A percentile compares a stretch with the other conserved stretches of the same genome.
These are phyloP conservation scores for Hymenochaete sp. DNA, from an alignment of 1,284 basidiomycete genomes.

Conservation along the genomic window DNA sequence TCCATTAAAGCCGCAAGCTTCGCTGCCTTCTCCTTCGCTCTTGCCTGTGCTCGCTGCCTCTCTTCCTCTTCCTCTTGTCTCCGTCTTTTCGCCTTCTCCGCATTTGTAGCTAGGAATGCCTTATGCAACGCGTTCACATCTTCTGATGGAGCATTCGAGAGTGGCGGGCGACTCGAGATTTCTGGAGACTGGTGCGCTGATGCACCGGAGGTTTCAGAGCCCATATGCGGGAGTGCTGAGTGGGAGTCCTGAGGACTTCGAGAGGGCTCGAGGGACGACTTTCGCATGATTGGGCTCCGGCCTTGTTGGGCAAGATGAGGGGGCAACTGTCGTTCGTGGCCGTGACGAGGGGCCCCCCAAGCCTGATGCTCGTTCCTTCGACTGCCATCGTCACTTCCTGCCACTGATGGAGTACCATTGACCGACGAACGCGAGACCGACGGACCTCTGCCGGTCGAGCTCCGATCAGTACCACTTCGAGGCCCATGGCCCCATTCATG, in stretches of 20 bases:
- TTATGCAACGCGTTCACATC: constrained; percentile 70
- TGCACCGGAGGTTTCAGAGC: constrained; percentile 6
- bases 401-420: constrained; percentile 9
- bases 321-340: constrained; percentile 33
- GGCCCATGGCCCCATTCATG: too few species aligned
- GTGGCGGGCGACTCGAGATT: not conserved
- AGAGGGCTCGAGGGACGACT: too few species aligned
- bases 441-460: constrained; percentile 2
- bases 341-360: constrained; percentile 17
- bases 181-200: not conserved
- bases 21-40: constrained; percentile 77
- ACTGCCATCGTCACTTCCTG: constrained; percentile 9
- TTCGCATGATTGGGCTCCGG: too few species aligned
- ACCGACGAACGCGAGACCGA: constrained; percentile 3
- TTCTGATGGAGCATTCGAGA: constrained; percentile 31
- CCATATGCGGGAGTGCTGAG: not conserved
- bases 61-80: constrained; percentile 83
- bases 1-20: constrained; percentile 73
- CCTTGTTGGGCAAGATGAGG: constrained; percentile 25
- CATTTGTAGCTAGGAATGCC: constrained; percentile 83
- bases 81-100: constrained; percentile 74
- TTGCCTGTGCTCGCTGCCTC: constrained; percentile 72
- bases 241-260: too few species aligned
- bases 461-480: too few species aligned
- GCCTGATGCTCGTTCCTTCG: constrained; percentile 2